Conservation (phyloP, 2,329 filamentous ascomycete species). For the Tothia fuscella region DNA sequence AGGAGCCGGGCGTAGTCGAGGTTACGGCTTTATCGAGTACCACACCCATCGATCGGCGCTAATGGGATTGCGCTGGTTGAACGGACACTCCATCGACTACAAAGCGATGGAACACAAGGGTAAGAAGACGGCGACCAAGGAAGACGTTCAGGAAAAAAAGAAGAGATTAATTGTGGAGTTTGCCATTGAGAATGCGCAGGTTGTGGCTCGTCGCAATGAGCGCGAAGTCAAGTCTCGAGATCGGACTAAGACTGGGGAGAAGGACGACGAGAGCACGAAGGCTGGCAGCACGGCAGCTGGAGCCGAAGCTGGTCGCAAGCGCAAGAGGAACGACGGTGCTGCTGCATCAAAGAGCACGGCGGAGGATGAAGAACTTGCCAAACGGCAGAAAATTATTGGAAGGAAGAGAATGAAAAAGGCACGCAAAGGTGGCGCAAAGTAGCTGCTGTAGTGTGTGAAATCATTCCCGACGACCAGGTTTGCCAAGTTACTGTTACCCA, state of each 20-base stretch:
- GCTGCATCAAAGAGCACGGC: slow-evolving; percentile 8
- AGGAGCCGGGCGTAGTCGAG: slow-evolving; percentile 72
- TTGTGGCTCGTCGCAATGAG: slow-evolving; percentile 67
- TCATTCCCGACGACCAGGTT: too few species aligned
- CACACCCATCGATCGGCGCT: slow-evolving; percentile 84
- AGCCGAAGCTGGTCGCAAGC: slow-evolving; percentile 29
- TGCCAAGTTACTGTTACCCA: too few species aligned
- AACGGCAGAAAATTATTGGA: slow-evolving; percentile 67
- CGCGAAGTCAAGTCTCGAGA: slow-evolving; percentile 18
- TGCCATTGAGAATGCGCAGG: slow-evolving; percentile 94
- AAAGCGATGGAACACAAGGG: slow-evolving; percentile 34
- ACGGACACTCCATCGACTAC: slow-evolving; percentile 55
- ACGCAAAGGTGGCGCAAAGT: too few species aligned
- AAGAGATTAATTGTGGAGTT: slow-evolving; percentile 92
- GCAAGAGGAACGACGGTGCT: neutral
- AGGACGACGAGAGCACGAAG: slow-evolving; percentile 24
- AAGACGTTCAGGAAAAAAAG: slow-evolving; percentile 56
- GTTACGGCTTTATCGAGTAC: slow-evolving; percentile 97
- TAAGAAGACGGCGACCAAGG: slow-evolving; percentile 22
- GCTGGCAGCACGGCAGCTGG: slow-evolving; percentile 30
- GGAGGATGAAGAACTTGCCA: slow-evolving; percentile 44
- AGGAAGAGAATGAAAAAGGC: too few species aligned
- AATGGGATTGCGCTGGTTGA: slow-evolving; percentile 90
- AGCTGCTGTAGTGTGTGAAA: too few species aligned
- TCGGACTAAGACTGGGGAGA: slow-evolving; percentile 13